These are phyloP conservation scores for Phialocephala subalpina DNA, from an alignment of 2,329 filamentous ascomycete genomes.

Conservation along the genomic window DNA sequence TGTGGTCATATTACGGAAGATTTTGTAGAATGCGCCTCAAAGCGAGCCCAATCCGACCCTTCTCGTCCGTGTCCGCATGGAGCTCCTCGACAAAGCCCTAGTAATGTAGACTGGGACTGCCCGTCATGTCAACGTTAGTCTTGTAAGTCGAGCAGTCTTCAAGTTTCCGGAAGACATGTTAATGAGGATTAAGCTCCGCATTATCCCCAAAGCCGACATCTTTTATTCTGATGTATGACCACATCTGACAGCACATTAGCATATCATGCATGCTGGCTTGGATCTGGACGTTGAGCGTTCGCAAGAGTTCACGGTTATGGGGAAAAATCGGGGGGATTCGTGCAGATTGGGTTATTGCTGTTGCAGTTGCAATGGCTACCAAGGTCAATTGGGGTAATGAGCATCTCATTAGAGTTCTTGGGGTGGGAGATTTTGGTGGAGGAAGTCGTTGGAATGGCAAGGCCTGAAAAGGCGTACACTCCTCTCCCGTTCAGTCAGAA, in stretches of 20 bases:
- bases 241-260: neutral
- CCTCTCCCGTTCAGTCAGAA: constrained; percentile 24
- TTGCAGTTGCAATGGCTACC: neutral
- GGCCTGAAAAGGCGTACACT: constrained; percentile 17
- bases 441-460: constrained; percentile 5
- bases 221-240: neutral
- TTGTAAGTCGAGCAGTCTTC: neutral
- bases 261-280: neutral
- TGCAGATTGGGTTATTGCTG: neutral
- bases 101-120: neutral
- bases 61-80: neutral
- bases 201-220: neutral
- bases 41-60: neutral
- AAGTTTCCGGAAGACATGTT: neutral
- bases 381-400: neutral
- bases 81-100: neutral
- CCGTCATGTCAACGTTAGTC: neutral
- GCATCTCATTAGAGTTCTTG: constrained; percentile 22
- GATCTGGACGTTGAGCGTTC: constrained; percentile 7
- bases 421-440: constrained; percentile 6
- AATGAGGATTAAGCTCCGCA: neutral
- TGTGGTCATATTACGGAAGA: neutral
- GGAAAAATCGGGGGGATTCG: neutral
- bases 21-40: neutral
- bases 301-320: neutral